Evolutionary conservation across 768 basidiomycete species (phyloP), one percentile per base, ranked within the genome.

Genomic region (Favolaschia claudopus): DNA sequence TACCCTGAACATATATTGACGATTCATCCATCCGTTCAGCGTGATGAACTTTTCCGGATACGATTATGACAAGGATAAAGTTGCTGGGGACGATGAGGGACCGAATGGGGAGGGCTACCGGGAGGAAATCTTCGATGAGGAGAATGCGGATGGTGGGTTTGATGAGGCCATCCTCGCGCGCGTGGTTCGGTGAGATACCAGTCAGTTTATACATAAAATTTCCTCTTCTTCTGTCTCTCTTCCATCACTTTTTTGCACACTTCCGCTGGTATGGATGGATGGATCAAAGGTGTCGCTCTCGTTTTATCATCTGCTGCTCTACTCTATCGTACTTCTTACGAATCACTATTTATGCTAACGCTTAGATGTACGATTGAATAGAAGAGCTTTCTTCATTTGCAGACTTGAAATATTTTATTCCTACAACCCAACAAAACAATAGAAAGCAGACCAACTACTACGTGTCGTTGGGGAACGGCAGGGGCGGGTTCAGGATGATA

Each of bases 21-120:
- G 5, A 4, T 19, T 29, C 32, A 20, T 14, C 3, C 36, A 27
- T 45, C 31, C 7, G 2, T n/a, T 28, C 55, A 85, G 85, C 66
- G 82, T 88, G 32, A 84, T 87, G 85, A 84, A 77, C 61, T 86
- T 88, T 59, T 82, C 86, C 55, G 85, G 85, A 14, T 81, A 87
- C 64, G 79, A 77, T 49, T 87, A 87, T 65, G 73, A 76, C 55
- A 82, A 72, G 42, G 68, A 78, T 5, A 88, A 88, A 64, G 19
- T 14, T 14, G 14, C n/a, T 85, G 47, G 82, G 79, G 63, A 86
- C 81, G 72, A 90, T 88, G 31, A 91, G 77, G 39, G 70, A 64
- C 63, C 91, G 67, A 62, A 90, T 70, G 20, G 75, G 73, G 33
- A 66, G 14, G 38, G 85, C 70, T 63, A 63, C 32, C 27, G 45